phyloP scores from a whole-genome alignment of 495 filamentous ascomycete genomes.

The Haplographium delicatum region DNA sequence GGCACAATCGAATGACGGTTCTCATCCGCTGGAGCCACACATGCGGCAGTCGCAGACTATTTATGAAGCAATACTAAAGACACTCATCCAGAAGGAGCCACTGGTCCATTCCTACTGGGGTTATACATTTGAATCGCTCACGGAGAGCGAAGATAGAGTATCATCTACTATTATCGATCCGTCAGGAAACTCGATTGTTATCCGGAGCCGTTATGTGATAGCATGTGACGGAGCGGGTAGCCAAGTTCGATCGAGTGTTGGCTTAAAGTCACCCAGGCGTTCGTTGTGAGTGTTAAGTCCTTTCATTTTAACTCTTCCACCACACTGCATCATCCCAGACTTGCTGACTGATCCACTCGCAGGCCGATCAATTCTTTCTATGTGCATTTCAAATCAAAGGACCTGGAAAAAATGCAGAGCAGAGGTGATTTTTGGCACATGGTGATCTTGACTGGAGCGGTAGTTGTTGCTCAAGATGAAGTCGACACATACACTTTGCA shows the following conservation, averaged over 20 bases:
- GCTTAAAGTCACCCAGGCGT: conserved; percentile 10
- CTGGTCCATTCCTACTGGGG: conserved; percentile 6
- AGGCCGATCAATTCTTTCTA: conserved; percentile 13
- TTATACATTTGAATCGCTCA: conserved; percentile 18
- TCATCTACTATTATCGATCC: background rate
- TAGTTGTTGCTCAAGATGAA: conserved; percentile 30
- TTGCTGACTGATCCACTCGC: background rate
- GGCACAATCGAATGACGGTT: background rate
- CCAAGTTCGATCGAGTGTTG: conserved; percentile 18
- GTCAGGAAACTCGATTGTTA: conserved; percentile 2
- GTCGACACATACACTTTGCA: conserved; percentile 31
- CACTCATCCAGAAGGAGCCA: background rate
- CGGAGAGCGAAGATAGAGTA: conserved; percentile 17
- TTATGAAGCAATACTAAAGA: conserved; percentile 5
- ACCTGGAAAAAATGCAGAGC: conserved; percentile 18
- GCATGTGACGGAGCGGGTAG: conserved; percentile 29
- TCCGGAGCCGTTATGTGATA: conserved; percentile 19
- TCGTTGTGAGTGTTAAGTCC: background rate
- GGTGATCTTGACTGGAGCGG: conserved; percentile 13
- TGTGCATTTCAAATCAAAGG: conserved; percentile 30
- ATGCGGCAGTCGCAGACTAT: conserved; percentile 2
- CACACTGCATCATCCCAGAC: background rate
- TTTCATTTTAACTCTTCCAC: background rate
- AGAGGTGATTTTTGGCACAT: conserved; percentile 31
- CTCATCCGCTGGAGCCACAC: conserved; percentile 1